Conservation (phyloP, 352 stramenopile genomes). For the Globisporangium splendens region DNA sequence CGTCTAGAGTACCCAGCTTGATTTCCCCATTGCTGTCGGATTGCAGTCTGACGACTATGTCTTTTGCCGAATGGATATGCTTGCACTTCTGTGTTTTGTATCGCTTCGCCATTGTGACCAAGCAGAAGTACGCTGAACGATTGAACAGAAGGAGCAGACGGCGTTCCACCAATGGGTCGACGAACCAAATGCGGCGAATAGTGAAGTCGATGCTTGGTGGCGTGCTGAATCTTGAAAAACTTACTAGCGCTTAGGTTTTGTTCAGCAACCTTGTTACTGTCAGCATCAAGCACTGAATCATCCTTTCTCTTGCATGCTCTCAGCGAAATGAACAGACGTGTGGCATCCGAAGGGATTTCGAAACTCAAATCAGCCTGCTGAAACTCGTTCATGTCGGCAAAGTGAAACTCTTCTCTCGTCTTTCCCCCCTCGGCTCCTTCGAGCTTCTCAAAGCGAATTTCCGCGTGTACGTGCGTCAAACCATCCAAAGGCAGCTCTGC, state of each 20-base stretch:
- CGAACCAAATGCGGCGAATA: constrained; percentile 40
- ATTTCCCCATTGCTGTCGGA: constrained; percentile 33
- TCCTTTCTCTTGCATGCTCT: constrained; percentile 10
- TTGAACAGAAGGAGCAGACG: not conserved
- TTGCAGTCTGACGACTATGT: constrained; percentile 21
- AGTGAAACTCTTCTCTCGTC: constrained; percentile 22
- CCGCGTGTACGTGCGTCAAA: constrained; percentile 21
- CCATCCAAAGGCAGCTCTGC: constrained; percentile 2
- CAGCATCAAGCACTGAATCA: constrained; percentile 24
- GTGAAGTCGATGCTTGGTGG: constrained; percentile 26
- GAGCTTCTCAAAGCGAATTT: constrained; percentile 16
- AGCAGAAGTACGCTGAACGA: constrained; percentile 34
- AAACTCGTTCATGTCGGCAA: constrained; percentile 21
- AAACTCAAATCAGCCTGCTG: constrained; percentile 19
- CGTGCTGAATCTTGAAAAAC: constrained; percentile 20
- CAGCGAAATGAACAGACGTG: constrained; percentile 23
- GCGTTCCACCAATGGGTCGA: constrained; percentile 3
- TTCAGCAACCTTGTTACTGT: constrained; percentile 24
- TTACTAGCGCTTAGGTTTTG: not conserved
- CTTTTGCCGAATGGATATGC: constrained; percentile 22
- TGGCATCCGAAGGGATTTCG: constrained; percentile 33
- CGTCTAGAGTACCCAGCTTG: constrained; percentile 28
- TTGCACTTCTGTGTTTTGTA: constrained; percentile 24
- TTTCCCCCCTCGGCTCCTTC: not conserved
- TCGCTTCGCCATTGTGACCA: constrained; percentile 51